Conservation (phyloP, 768 basidiomycete species). For the Suillus lakei region DNA sequence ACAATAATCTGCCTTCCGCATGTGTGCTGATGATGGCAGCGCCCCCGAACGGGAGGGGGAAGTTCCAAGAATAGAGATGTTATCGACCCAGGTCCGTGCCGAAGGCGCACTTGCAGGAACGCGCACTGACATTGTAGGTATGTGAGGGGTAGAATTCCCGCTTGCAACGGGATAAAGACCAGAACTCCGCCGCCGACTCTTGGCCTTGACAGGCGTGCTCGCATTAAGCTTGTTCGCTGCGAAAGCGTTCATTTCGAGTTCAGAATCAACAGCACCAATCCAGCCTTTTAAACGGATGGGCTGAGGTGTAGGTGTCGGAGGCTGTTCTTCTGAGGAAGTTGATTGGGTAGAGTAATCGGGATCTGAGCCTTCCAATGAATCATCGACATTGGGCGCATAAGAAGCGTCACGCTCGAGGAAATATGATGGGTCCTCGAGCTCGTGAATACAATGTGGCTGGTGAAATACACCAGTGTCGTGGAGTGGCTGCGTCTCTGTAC, state of each 20-base stretch:
- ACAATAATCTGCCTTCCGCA: constrained; percentile 26
- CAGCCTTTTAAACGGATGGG: constrained; percentile 56
- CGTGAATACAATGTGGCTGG: constrained; percentile 57
- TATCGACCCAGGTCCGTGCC: background rate
- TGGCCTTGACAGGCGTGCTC: constrained; percentile 33
- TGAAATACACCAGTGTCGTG: background rate
- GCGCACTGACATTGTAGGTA: background rate
- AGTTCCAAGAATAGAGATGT: background rate
- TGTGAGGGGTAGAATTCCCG: constrained; percentile 4
- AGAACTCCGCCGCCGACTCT: constrained; percentile 7
- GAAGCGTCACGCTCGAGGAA: constrained; percentile 19
- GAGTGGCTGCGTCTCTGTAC: constrained; percentile 10
- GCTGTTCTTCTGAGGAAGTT: constrained; percentile 10
- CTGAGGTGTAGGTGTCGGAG: constrained; percentile 25
- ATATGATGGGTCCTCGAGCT: constrained; percentile 46
- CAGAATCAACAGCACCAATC: constrained; percentile 59
- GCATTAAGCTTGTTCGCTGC: constrained; percentile 39
- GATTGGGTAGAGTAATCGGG: constrained; percentile 2
- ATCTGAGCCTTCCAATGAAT: constrained; percentile 5
- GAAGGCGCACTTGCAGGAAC: background rate
- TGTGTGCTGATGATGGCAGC: background rate
- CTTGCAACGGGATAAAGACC: background rate
- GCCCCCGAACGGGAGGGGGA: background rate
- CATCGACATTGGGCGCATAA: constrained; percentile 9
- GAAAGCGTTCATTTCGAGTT: constrained; percentile 55